Percentiles rank a stretch among this genome's conserved stretches.
Conservation (phyloP, 495 filamentous ascomycete species). For the Penicillium cataractarum region DNA sequence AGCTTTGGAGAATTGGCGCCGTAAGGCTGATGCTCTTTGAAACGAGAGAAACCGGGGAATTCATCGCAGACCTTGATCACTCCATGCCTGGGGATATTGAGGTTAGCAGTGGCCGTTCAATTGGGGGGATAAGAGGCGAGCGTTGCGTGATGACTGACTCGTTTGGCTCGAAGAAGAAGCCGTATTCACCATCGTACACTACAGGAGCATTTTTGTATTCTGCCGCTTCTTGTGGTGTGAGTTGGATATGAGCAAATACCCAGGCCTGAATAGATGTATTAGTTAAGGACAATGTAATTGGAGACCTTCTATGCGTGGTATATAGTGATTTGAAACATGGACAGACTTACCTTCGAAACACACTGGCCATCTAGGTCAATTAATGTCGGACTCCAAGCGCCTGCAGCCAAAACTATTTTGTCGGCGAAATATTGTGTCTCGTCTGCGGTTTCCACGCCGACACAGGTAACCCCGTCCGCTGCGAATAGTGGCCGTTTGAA, state of each 20-base stretch:
- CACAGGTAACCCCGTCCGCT: conserved; percentile 20
- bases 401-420: conserved; percentile 40
- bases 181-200: conserved; percentile 52
- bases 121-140: no score
- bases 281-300: neutral
- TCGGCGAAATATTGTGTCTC: conserved; percentile 39
- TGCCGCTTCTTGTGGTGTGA: conserved; percentile 44
- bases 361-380: conserved; percentile 47
- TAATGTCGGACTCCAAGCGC: conserved; percentile 42
- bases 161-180: conserved; percentile 60
- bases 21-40: conserved; percentile 35
- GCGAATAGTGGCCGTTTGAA: conserved; percentile 23
- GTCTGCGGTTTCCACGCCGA: conserved; percentile 38
- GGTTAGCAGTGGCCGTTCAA: neutral
- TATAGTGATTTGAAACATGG: neutral
- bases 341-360: conserved; percentile 30
- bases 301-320: neutral
- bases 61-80: conserved; percentile 59
- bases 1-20: conserved; percentile 36
- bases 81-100: conserved; percentile 20
- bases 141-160: conserved; percentile 23
- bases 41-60: conserved; percentile 43
- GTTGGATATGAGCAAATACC: conserved; percentile 52
- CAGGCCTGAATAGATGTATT: conserved; percentile 28
- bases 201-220: conserved; percentile 52